These are phyloP conservation scores for Cercospora citrullina DNA, from an alignment of 2,329 filamentous ascomycete genomes.

Conservation along the genomic window DNA sequence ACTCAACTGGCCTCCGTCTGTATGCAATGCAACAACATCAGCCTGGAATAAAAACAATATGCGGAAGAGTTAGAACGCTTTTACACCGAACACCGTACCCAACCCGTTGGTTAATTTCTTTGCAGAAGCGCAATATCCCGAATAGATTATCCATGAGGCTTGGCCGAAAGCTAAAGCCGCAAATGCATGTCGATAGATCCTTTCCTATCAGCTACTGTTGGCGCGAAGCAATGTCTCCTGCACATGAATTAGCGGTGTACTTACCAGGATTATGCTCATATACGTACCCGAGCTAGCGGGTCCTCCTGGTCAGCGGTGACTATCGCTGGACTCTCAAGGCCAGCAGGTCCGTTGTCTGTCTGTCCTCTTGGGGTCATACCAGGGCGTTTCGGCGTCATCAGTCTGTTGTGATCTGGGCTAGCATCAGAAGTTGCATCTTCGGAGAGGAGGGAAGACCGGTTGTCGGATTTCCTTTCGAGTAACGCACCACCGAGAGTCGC, in stretches of 20 bases:
- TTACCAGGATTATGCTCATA: not conserved
- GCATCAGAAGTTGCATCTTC: conserved; percentile 31
- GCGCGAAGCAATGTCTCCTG: conserved; percentile 35
- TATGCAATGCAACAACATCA: not conserved
- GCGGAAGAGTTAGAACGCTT: not conserved
- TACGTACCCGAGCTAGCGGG: conserved; percentile 58
- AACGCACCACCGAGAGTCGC: conserved; percentile 84
- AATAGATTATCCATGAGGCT: conserved; percentile 2
- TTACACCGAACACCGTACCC: not conserved
- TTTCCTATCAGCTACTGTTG: conserved; percentile 31
- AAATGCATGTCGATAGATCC: conserved; percentile 6
- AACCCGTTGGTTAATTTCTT: not conserved
- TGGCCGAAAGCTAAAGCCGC: not conserved
- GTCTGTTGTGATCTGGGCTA: conserved; percentile 31
- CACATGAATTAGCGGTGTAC: conserved; percentile 1
- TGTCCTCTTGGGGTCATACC: conserved; percentile 63
- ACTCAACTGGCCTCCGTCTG: not conserved
- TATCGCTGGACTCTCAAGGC: conserved; percentile 63
- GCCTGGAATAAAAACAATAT: not conserved
- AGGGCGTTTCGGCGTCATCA: conserved; percentile 48
- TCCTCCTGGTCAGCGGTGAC: conserved; percentile 62
- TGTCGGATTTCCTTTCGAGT: conserved; percentile 68
- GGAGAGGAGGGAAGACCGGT: conserved; percentile 29
- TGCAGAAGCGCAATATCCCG: not conserved
- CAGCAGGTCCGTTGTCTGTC: conserved; percentile 66